phyloP scores from a whole-genome alignment of 2,329 filamentous ascomycete genomes.

The Trichoderma breve region DNA sequence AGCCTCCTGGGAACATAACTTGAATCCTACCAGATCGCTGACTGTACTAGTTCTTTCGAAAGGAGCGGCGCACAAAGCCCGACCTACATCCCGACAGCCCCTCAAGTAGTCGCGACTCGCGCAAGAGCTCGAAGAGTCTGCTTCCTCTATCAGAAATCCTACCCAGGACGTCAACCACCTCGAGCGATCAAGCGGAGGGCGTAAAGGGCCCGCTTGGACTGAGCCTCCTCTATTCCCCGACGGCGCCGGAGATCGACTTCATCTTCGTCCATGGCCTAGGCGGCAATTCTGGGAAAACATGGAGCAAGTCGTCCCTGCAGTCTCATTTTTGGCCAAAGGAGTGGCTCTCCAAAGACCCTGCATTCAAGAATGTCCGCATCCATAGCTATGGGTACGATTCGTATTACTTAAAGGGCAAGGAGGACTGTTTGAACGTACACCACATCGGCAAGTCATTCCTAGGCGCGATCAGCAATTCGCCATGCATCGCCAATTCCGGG shows the following conservation, averaged over 20 bases:
- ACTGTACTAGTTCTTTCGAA: neutral
- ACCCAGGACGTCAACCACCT: neutral
- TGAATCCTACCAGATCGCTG: neutral
- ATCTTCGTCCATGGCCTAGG: neutral
- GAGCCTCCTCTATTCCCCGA: neutral
- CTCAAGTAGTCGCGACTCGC: neutral
- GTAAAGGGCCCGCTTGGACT: neutral
- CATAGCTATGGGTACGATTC: neutral
- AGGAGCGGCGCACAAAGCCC: neutral
- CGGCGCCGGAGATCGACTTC: neutral
- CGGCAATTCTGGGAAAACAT: neutral
- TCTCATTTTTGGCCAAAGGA: neutral
- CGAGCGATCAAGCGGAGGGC: neutral
- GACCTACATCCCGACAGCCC: neutral
- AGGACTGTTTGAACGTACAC: neutral
- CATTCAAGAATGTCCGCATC: neutral
- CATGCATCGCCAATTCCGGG: neutral
- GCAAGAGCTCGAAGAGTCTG: neutral
- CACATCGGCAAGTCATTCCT: neutral
- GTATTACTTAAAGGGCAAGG: neutral
- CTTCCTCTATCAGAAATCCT: neutral
- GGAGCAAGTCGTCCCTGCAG: neutral
- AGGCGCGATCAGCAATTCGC: neutral
- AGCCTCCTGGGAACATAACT: neutral
- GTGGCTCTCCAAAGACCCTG: neutral